These are phyloP conservation scores for Leersia perrieri DNA, from an alignment of 176 grass and related monocot genomes.

Conservation along the genomic window DNA sequence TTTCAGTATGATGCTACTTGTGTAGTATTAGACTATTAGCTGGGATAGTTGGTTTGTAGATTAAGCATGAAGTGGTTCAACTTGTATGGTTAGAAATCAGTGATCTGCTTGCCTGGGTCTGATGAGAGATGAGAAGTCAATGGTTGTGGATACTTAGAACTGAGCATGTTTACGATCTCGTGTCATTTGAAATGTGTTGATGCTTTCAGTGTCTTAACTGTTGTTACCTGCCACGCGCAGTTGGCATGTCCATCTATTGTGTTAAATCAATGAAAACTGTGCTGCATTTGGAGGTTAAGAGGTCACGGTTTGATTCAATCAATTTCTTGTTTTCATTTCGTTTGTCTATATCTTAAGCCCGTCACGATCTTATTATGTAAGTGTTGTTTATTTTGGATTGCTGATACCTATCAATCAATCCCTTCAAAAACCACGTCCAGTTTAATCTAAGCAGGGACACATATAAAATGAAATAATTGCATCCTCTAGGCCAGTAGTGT, in stretches of 20 bases:
- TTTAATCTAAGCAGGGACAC: slow-evolving; percentile 19
- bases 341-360: slow-evolving; percentile 14
- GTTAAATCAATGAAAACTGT: not conserved
- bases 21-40: not conserved
- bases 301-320: not conserved
- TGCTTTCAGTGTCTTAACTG: not conserved
- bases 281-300: slow-evolving; percentile 17
- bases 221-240: not conserved
- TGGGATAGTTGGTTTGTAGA: not conserved
- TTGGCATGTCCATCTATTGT: not conserved
- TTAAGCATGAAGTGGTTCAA: not conserved
- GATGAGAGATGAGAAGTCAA: not conserved
- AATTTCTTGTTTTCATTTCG: not conserved
- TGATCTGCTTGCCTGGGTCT: not conserved
- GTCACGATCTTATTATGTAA: not conserved
- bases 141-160: not conserved
- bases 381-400: not conserved
- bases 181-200: not conserved
- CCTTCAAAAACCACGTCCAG: slow-evolving; percentile 11
- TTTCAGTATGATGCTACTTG: not conserved
- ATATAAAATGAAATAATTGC: slow-evolving; percentile 18
- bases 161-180: not conserved
- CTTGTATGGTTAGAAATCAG: not conserved
- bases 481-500: not conserved
- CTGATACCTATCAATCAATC: slow-evolving; percentile 7